A percentile compares a stretch with the other conserved stretches of the same genome.
Evolutionary conservation across 306 rosid genomes (phyloP).

Genomic region (Corylus heterophylla): DNA sequence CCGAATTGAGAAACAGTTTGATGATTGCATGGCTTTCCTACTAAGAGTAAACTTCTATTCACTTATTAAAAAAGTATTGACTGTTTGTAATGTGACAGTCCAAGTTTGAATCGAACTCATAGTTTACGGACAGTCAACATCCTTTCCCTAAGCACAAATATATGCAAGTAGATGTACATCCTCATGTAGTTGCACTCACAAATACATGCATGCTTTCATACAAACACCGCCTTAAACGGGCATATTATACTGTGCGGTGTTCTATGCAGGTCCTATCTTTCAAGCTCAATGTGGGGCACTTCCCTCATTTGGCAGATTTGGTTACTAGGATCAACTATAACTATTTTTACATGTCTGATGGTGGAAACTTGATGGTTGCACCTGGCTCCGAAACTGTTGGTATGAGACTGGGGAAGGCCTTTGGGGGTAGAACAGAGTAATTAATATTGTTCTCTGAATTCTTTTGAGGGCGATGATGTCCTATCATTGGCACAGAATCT

Average conservation of each 20-base stretch:
- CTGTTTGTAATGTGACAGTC: background rate
- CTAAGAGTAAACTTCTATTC: slow-evolving; percentile 66
- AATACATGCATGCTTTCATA: background rate
- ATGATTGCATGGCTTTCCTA: slow-evolving; percentile 91
- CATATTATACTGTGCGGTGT: background rate
- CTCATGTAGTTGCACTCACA: background rate
- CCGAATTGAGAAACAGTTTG: slow-evolving; percentile 91
- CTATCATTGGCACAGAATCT: slow-evolving; percentile 25
- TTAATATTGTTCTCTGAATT: slow-evolving; percentile 8
- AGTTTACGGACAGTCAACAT: background rate
- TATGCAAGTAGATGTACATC: background rate
- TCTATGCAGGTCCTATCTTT: slow-evolving; percentile 80
- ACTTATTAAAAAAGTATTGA: slow-evolving; percentile 1
- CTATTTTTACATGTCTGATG: slow-evolving; percentile 87
- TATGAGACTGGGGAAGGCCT: slow-evolving; percentile 60
- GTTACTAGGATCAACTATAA: slow-evolving; percentile 93
- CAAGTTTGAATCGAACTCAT: slow-evolving; percentile 12
- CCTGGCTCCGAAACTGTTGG: slow-evolving; percentile 56
- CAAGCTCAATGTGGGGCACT: slow-evolving; percentile 94
- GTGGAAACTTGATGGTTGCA: slow-evolving; percentile 77
- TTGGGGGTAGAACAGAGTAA: slow-evolving; percentile 44
- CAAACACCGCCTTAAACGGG: background rate
- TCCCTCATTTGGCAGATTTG: slow-evolving; percentile 95
- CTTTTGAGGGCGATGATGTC: slow-evolving; percentile 15
- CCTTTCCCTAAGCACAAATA: background rate